These are phyloP conservation scores for Vigna mungo DNA, from an alignment of 306 rosid species.

Conservation along the genomic window DNA sequence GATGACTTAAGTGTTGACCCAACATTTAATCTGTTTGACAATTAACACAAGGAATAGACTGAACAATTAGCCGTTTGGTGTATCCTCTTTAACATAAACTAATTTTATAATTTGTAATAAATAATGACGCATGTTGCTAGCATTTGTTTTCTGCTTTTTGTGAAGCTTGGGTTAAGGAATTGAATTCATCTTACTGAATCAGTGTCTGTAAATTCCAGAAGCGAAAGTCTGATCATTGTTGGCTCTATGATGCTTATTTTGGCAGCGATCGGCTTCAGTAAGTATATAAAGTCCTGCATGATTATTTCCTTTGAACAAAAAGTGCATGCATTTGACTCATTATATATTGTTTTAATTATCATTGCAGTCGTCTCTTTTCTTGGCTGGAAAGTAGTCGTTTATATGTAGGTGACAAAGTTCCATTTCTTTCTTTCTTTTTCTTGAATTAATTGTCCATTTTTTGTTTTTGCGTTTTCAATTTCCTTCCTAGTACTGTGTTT, in stretches of 20 bases:
- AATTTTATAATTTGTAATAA: no score
- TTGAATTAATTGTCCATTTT: constrained; percentile 6
- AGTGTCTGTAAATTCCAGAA: constrained; percentile 48
- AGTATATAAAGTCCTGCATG: constrained; percentile 38
- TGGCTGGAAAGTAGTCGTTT: constrained; percentile 59
- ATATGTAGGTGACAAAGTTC: constrained; percentile 52
- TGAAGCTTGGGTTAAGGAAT: not conserved
- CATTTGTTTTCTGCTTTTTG: not conserved
- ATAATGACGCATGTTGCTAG: not conserved
- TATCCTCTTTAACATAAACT: no score
- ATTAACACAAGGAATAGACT: no score
- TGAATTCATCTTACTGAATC: not conserved
- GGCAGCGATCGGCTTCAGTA: constrained; percentile 61
- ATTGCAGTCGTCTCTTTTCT: constrained; percentile 61
- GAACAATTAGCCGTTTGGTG: no score
- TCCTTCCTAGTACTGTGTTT: not conserved
- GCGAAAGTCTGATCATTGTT: constrained; percentile 40
- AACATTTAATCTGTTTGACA: no score
- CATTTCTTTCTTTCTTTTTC: not conserved
- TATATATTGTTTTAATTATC: not conserved
- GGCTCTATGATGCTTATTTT: constrained; percentile 58
- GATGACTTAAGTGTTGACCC: no score
- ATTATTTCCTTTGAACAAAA: not conserved
- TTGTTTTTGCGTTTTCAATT: not conserved
- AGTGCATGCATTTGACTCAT: constrained; percentile 10